Conservation (phyloP, 148 eudicot species). For the Camellia lanceoleosa region DNA sequence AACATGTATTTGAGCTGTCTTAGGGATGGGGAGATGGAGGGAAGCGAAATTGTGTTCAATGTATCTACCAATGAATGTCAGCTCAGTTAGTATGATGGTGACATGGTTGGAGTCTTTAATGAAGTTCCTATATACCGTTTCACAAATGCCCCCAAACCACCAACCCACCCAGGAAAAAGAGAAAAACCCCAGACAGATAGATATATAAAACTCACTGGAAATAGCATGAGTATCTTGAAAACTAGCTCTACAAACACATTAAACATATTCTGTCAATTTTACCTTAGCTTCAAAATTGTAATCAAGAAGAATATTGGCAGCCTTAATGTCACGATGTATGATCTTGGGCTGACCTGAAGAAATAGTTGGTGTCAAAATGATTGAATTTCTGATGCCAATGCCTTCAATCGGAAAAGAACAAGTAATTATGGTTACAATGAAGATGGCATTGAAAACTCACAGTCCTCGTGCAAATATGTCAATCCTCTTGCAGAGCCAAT, state of each 20-base stretch:
- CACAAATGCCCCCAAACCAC: background rate
- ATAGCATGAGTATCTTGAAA: background rate
- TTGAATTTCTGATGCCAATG: constrained; percentile 1
- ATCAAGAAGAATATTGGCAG: constrained; percentile 79
- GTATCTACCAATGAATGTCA: background rate
- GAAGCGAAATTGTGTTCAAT: background rate
- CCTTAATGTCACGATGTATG: constrained; percentile 86
- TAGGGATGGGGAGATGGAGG: background rate
- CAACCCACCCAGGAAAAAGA: background rate
- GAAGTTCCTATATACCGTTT: background rate
- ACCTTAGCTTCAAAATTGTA: constrained; percentile 75
- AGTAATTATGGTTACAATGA: background rate
- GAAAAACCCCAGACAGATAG: too few species aligned
- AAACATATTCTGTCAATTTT: background rate
- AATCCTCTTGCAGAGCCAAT: constrained; percentile 73
- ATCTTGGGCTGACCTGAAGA: constrained; percentile 74
- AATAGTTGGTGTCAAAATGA: background rate
- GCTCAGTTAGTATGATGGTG: background rate
- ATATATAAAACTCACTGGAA: background rate
- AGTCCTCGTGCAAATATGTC: constrained; percentile 75
- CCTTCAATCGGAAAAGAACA: background rate
- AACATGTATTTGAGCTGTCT: background rate
- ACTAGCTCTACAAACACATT: background rate
- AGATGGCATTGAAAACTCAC: constrained; percentile 36
- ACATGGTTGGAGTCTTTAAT: background rate